Conservation (phyloP, 495 filamentous ascomycete genomes). For the Tuber umbilicatum region DNA sequence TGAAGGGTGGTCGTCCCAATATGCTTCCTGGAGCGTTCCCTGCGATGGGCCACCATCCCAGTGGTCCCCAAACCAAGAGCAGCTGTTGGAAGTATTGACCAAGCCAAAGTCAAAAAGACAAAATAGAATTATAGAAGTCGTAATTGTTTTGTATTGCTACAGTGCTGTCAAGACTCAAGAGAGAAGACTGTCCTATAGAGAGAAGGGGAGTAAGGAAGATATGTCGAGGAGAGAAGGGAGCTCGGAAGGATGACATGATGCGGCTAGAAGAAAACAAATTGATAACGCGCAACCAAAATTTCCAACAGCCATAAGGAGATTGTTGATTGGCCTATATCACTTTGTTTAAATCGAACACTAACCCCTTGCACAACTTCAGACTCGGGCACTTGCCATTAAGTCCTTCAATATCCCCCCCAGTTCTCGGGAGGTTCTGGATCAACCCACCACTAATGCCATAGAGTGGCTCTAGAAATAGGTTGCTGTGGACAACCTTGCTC, state of each 20-base stretch:
- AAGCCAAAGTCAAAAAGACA: too few species aligned
- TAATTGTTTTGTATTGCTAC: too few species aligned
- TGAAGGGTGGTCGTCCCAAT: not conserved
- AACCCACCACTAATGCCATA: not conserved
- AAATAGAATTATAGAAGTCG: too few species aligned
- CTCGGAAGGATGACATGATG: too few species aligned
- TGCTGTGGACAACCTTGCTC: not conserved
- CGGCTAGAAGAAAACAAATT: too few species aligned
- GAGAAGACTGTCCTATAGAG: too few species aligned
- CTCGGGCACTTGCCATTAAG: not conserved
- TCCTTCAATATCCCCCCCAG: not conserved
- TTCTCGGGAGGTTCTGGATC: not conserved
- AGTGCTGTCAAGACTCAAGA: too few species aligned
- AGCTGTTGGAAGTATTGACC: too few species aligned
- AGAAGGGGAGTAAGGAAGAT: too few species aligned
- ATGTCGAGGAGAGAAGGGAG: too few species aligned
- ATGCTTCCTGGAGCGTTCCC: not conserved
- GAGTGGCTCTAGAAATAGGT: not conserved
- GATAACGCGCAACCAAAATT: too few species aligned
- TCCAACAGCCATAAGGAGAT: not conserved
- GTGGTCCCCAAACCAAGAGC: too few species aligned
- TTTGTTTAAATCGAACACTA: not conserved
- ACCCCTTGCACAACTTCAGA: not conserved
- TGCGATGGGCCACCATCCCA: not conserved
- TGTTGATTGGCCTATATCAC: not conserved